phyloP scores from a whole-genome alignment of 2,329 filamentous ascomycete species.

The Ophiocordyceps camponoti-floridani region DNA sequence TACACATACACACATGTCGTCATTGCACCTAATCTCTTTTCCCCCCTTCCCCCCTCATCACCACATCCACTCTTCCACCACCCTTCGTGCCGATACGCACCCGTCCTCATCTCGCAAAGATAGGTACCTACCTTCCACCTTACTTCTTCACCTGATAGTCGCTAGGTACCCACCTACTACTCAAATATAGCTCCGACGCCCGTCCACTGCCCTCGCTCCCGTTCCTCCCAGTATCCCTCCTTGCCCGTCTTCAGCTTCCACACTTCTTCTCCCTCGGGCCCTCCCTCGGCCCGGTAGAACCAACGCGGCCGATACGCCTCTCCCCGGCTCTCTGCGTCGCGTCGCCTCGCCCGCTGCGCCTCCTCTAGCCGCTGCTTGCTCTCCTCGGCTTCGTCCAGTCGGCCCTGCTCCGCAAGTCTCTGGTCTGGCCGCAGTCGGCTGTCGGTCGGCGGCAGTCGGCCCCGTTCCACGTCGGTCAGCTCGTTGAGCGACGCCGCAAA shows the following conservation, averaged over 20 bases:
- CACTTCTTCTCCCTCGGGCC: conserved; percentile 43
- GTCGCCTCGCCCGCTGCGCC: conserved; percentile 57
- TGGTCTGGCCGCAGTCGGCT: conserved; percentile 75
- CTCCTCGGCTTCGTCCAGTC: conserved; percentile 66
- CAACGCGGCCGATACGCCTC: conserved; percentile 60
- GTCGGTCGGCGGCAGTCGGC: conserved; percentile 64
- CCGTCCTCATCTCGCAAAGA: too few relatives aligned
- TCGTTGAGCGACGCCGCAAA: conserved; percentile 84
- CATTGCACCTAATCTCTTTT: background rate
- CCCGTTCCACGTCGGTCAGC: conserved; percentile 61
- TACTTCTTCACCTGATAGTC: too few relatives aligned
- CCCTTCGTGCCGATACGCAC: too few relatives aligned
- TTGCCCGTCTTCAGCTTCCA: conserved; percentile 66
- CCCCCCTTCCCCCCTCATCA: background rate
- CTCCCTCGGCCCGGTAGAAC: conserved; percentile 58
- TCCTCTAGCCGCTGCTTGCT: conserved; percentile 77
- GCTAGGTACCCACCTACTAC: conserved; percentile 1
- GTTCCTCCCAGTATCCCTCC: conserved; percentile 88
- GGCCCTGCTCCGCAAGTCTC: conserved; percentile 62
- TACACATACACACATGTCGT: background rate
- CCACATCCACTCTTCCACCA: too few relatives aligned
- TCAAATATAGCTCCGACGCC: conserved; percentile 34
- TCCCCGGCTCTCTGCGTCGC: conserved; percentile 57
- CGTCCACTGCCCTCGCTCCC: conserved; percentile 48
- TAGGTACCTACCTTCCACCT: too few relatives aligned